phyloP scores from a whole-genome alignment of 2,329 filamentous ascomycete species.

The Pleomassaria siparia region DNA sequence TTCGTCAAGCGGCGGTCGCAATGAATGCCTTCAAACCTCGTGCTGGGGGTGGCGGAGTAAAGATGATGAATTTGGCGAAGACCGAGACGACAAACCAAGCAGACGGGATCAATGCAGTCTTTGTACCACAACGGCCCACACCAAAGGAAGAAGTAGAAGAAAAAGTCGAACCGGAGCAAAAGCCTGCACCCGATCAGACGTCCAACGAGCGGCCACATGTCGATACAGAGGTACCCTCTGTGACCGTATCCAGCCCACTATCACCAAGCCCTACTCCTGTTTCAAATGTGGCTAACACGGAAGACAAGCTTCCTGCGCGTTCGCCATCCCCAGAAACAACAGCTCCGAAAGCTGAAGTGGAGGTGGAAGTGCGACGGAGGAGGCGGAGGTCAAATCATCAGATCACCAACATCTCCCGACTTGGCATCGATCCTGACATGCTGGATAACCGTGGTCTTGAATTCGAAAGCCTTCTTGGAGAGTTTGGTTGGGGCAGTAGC shows the following conservation, averaged over 20 bases:
- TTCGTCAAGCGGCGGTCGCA: slow-evolving; percentile 79
- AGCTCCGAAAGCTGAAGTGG: slow-evolving; percentile 20
- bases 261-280: slow-evolving; percentile 25
- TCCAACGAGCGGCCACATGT: slow-evolving; percentile 33
- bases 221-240: slow-evolving; percentile 36
- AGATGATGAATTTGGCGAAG: slow-evolving; percentile 62
- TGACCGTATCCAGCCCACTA: slow-evolving; percentile 39
- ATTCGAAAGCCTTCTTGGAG: slow-evolving; percentile 78
- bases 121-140: slow-evolving; percentile 63
- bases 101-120: slow-evolving; percentile 86
- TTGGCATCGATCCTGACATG: slow-evolving; percentile 77
- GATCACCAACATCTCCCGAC: slow-evolving; percentile 71
- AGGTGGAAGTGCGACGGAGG: slow-evolving; percentile 56
- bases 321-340: slow-evolving; percentile 36
- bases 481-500: slow-evolving; percentile 85
- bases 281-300: slow-evolving; percentile 18
- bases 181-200: slow-evolving; percentile 24
- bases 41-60: slow-evolving; percentile 81
- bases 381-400: slow-evolving; percentile 72
- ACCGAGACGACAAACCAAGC: slow-evolving; percentile 67
- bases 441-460: slow-evolving; percentile 76
- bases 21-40: slow-evolving; percentile 75
- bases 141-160: slow-evolving; percentile 33
- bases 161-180: slow-evolving; percentile 23
- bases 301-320: slow-evolving; percentile 38